These are phyloP conservation scores for Trifolium pratense DNA, from an alignment of 306 rosid species.

Conservation along the genomic window DNA sequence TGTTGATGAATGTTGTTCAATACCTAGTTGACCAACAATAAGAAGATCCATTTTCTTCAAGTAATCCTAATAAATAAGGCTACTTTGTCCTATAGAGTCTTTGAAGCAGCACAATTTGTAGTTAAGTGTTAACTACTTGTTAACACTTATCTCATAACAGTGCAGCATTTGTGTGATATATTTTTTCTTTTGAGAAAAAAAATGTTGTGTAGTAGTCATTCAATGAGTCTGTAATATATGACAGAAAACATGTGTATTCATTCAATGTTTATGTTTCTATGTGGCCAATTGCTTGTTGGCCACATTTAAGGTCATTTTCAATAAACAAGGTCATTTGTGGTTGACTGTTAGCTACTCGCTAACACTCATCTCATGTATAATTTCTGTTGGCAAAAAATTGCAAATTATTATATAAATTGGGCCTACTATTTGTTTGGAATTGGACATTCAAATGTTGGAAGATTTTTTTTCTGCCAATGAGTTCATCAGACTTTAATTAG, in stretches of 20 bases:
- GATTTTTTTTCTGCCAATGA: background rate
- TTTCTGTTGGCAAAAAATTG: conserved; percentile 2
- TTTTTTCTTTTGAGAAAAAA: background rate
- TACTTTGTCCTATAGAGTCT: background rate
- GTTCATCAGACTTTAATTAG: background rate
- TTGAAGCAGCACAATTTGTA: conserved; percentile 12
- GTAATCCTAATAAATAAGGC: conserved; percentile 34
- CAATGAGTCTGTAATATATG: conserved; percentile 23
- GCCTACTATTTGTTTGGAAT: conserved; percentile 4
- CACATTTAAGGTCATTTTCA: conserved; percentile 9
- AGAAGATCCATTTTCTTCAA: conserved; percentile 23
- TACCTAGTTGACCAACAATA: conserved; percentile 61
- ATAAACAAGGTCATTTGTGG: conserved; percentile 32
- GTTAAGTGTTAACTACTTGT: conserved; percentile 65
- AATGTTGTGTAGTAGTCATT: conserved; percentile 8
- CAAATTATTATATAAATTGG: conserved; percentile 1
- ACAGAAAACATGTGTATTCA: conserved; percentile 7
- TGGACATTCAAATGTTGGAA: conserved; percentile 16
- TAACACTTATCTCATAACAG: conserved; percentile 46
- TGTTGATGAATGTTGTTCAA: conserved; percentile 38
- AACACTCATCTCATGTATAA: conserved; percentile 41
- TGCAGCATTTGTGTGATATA: conserved; percentile 38
- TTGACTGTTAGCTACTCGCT: conserved; percentile 69
- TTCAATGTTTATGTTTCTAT: conserved; percentile 9
- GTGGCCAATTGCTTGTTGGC: conserved; percentile 41